A percentile compares a stretch with the other conserved stretches of the same genome.
Evolutionary conservation across 768 basidiomycete species (phyloP).

Genomic region (Lentinus brumalis): DNA sequence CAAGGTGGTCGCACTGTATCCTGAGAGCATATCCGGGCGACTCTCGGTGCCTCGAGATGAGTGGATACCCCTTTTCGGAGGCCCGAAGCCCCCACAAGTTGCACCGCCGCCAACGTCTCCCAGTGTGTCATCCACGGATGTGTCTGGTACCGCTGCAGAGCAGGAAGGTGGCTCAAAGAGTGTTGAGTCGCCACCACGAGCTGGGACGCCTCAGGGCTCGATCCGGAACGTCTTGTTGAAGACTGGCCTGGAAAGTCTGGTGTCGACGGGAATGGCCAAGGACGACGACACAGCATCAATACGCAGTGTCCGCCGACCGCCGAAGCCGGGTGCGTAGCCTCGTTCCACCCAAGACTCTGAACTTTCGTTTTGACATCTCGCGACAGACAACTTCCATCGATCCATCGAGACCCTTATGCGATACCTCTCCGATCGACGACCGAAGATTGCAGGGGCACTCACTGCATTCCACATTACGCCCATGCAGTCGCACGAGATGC

Average conservation of each 20-base stretch:
- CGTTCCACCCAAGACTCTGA: neutral
- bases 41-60: conserved; percentile 65
- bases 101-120: conserved; percentile 28
- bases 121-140: conserved; percentile 14
- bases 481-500: conserved; percentile 65
- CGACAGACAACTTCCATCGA: conserved; percentile 58
- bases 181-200: conserved; percentile 11
- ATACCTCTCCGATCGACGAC: conserved; percentile 88
- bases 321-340: conserved; percentile 30
- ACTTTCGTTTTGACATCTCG: neutral
- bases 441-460: conserved; percentile 80
- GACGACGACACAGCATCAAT: conserved; percentile 70
- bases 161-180: conserved; percentile 23
- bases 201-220: conserved; percentile 27
- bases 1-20: conserved; percentile 89
- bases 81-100: conserved; percentile 42
- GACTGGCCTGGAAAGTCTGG: conserved; percentile 56
- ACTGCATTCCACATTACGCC: conserved; percentile 68
- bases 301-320: conserved; percentile 36
- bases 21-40: conserved; percentile 77
- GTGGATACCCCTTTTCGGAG: conserved; percentile 87
- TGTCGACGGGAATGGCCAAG: conserved; percentile 40
- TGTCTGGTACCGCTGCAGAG: conserved; percentile 27
- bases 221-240: conserved; percentile 55
- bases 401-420: conserved; percentile 88